These are phyloP conservation scores for Melampsora abietis-canadensis DNA, from an alignment of 1,284 basidiomycete species.

Conservation along the genomic window DNA sequence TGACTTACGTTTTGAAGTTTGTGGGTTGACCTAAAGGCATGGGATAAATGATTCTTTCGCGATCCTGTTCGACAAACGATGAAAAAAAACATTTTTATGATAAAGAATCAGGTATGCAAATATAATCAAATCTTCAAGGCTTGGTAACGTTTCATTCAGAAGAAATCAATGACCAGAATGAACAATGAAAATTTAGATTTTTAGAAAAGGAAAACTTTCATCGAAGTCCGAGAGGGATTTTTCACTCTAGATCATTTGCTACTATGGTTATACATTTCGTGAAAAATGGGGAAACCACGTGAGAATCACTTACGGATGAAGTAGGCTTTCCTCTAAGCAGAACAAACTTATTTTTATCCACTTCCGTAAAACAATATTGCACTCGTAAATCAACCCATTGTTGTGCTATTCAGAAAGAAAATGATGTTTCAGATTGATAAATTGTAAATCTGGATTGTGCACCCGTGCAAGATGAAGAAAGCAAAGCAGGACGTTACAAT, in stretches of 20 bases:
- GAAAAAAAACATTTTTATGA: no score
- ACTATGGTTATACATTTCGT: neutral
- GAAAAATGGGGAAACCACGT: neutral
- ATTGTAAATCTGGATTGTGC: neutral
- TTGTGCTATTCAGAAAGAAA: slow-evolving; percentile 44
- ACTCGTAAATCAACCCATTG: slow-evolving; percentile 46
- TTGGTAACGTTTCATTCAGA: no score
- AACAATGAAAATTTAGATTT: no score
- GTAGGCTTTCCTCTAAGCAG: slow-evolving; percentile 14
- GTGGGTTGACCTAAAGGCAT: slow-evolving; percentile 21
- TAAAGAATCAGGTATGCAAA: no score
- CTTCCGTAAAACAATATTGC: neutral
- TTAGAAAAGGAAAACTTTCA: no score
- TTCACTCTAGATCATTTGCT: no score
- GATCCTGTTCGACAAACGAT: neutral
- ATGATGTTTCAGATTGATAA: neutral
- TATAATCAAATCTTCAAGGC: no score
- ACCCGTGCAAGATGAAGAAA: neutral
- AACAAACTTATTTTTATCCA: neutral
- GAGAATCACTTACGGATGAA: slow-evolving; percentile 5
- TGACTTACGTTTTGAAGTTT: slow-evolving; percentile 17
- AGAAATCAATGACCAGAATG: no score
- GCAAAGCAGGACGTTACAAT: neutral
- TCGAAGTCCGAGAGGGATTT: no score
- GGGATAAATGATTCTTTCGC: slow-evolving; percentile 11